Base-by-base conservation (phyloP, 176 grass and related monocot species). In the Hsuehochloa calcarea region DNA sequence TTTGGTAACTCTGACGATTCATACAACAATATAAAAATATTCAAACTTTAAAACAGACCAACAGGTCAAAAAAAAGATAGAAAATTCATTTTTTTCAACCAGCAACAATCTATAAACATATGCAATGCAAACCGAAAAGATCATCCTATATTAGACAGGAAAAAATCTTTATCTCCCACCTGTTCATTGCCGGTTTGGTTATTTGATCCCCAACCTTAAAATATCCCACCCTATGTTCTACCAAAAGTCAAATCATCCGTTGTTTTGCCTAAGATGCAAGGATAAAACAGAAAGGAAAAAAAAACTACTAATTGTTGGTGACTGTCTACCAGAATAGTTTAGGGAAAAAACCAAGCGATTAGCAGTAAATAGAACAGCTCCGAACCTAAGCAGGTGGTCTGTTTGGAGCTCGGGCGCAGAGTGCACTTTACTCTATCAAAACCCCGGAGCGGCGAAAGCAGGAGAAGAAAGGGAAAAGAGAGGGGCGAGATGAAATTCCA, bases 381-480 rank as follows among this genome's bases (percentile, higher is more conserved):
- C 10, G 29, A 80, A 46, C 15, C 20, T 39, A 54, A 68, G 63
- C 27, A 62, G 26, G 27, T 3, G 16, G 66, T 22, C n/a, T 40
- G 65, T 41, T 4, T 11, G 45, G 89, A 59, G 9, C 17, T 83
- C 37, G 41, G 72, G 81, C 78, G 91, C 72, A 76, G 70, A 65
- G 17, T 81, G 81, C 70, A 43, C 76, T 90, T 75, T 69, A 90
- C 89, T 90, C 80, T 38, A 84, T 72, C 72, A 86, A 86, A 78
- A 71, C 2, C 26, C 35, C 72, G 17, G 22, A 76, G 29, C 64
- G 45, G 70, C 71, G 64, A 86, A 49, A 75, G 10, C 65, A 54
- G 65, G 50, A 49, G 52, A 27, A 20, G 50, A 72, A 46, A 62
- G 56, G 54, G 17, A 3, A 25, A 27, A 68, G 6, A 13, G 25